Percentiles rank a stretch among this genome's conserved stretches.
Conservation (phyloP, 768 basidiomycete genomes). For the Podaxis rugospora region DNA sequence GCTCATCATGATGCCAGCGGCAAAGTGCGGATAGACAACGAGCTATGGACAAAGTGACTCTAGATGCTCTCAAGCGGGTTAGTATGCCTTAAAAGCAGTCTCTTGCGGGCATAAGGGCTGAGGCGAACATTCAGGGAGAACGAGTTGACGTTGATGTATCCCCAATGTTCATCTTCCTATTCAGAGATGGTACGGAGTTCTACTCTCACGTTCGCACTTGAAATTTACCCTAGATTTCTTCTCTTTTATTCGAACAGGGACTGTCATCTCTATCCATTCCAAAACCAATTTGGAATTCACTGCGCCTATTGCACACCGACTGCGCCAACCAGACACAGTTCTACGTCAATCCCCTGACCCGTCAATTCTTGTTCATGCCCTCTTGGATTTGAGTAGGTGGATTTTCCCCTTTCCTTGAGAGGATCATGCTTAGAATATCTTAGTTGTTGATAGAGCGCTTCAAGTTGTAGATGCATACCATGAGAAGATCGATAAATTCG, state of each 20-base stretch:
- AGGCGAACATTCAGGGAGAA: conserved; percentile 38
- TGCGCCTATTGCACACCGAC: conserved; percentile 51
- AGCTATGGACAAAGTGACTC: conserved; percentile 16
- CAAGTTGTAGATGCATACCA: conserved; percentile 71
- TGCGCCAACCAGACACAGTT: conserved; percentile 54
- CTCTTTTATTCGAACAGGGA: conserved; percentile 36
- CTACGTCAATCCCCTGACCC: conserved; percentile 62
- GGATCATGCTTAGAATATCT: background rate
- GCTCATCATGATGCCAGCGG: conserved; percentile 4
- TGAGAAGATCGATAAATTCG: conserved; percentile 54
- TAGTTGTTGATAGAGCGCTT: conserved; percentile 66
- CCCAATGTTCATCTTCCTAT: conserved; percentile 66
- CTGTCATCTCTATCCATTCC: conserved; percentile 57
- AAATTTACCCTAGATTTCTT: background rate
- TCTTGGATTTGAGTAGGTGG: conserved; percentile 54
- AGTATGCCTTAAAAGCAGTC: background rate
- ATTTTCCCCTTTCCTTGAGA: background rate
- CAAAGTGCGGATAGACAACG: conserved; percentile 16
- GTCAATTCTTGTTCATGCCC: conserved; percentile 61
- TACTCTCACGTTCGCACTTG: background rate
- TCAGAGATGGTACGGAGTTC: conserved; percentile 49
- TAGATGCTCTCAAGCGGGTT: conserved; percentile 30
- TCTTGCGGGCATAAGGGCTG: conserved; percentile 15
- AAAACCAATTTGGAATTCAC: conserved; percentile 44
- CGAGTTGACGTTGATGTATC: conserved; percentile 54